Percentiles rank a stretch among this genome's conserved stretches.
These are phyloP conservation scores for Alliaria petiolata DNA, from an alignment of 345 rosid genomes.

Conservation along the genomic window DNA sequence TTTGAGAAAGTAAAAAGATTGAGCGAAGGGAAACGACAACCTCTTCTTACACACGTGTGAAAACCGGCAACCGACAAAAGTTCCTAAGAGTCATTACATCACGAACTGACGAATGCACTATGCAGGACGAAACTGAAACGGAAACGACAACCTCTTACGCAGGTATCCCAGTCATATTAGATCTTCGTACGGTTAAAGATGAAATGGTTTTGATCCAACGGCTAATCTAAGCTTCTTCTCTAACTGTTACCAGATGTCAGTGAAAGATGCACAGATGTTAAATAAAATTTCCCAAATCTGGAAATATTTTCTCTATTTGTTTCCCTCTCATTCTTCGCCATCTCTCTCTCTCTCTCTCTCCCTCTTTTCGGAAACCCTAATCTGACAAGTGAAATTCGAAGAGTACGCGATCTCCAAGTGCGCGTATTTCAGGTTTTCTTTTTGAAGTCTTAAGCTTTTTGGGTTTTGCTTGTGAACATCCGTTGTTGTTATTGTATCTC, in stretches of 20 bases:
- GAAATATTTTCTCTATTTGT: neutral
- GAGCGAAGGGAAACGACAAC: neutral
- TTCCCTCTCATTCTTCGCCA: constrained; percentile 25
- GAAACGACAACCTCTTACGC: neutral
- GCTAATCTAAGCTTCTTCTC: neutral
- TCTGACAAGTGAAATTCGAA: neutral
- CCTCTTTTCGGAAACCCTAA: constrained; percentile 17
- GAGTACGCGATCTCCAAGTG: neutral
- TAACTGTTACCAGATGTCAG: neutral
- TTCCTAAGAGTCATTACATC: neutral
- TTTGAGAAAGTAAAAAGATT: neutral
- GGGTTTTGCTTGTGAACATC: neutral
- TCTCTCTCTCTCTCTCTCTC: neutral
- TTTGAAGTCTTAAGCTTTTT: neutral
- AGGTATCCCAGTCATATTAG: constrained; percentile 2
- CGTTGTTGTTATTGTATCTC: neutral
- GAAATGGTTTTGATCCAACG: constrained; percentile 1
- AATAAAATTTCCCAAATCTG: neutral
- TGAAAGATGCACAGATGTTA: neutral
- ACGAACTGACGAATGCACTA: neutral
- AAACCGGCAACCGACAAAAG: constrained; percentile 5
- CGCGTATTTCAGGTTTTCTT: neutral
- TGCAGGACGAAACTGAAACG: neutral
- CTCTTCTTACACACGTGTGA: neutral
- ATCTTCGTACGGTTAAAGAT: neutral